Conservation (phyloP, 2,329 filamentous ascomycete species). For the Aspergillus ustus region DNA sequence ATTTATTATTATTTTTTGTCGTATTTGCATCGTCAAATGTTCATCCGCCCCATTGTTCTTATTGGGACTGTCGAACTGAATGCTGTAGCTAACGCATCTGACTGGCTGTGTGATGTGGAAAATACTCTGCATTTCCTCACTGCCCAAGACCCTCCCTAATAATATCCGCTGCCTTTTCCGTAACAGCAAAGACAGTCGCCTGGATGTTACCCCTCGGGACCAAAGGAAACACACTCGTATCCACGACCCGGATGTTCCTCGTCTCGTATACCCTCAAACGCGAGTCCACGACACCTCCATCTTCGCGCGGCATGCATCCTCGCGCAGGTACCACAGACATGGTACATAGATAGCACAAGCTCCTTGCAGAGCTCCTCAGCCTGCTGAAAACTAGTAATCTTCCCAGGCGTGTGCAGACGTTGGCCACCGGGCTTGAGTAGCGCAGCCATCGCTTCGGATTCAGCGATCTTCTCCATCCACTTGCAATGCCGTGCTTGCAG, state of each 20-base stretch:
- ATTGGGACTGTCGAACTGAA: no score
- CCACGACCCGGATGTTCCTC: slow-evolving; percentile 16
- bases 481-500: slow-evolving; percentile 43
- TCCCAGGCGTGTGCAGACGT: slow-evolving; percentile 22
- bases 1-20: no score
- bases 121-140: not conserved
- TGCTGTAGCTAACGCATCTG: no score
- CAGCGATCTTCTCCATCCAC: slow-evolving; percentile 38
- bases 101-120: no score
- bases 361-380: slow-evolving; percentile 26
- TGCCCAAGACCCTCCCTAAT: slow-evolving; percentile 3
- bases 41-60: no score
- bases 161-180: slow-evolving; percentile 20
- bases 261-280: slow-evolving; percentile 15
- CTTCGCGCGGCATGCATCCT: slow-evolving; percentile 16
- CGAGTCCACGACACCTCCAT: slow-evolving; percentile 16
- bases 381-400: slow-evolving; percentile 15
- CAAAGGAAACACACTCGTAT: slow-evolving; percentile 15
- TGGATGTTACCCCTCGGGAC: slow-evolving; percentile 16
- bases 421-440: slow-evolving; percentile 38
- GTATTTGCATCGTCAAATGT: no score
- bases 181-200: slow-evolving; percentile 15
- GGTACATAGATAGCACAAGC: slow-evolving; percentile 16
- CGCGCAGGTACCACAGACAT: slow-evolving; percentile 10
- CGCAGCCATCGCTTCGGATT: slow-evolving; percentile 34